Evolutionary conservation across 257 asterid species (phyloP), one percentile per base, ranked within the genome.

Genomic region (Solanum pinnatisectum): DNA sequence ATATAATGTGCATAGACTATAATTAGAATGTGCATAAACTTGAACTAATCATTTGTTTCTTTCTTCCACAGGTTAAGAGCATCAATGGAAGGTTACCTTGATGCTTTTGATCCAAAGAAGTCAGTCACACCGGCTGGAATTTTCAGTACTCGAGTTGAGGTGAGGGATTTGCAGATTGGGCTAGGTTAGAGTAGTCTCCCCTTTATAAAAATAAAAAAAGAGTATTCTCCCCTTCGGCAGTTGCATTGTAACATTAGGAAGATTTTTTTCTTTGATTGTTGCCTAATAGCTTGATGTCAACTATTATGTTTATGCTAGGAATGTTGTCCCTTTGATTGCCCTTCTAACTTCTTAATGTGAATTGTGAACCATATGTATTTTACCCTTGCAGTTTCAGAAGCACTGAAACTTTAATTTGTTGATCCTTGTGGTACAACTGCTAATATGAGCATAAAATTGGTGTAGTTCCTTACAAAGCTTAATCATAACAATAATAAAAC

Each of bases 1-100:
- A 32, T 49, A 18, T 49, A 30, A 46, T 46, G 85, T 30, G 42
- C 25, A 27, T 44, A 16, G 25, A 30, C 68, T 46, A 52, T 52
- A 4, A 18, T 52, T 16, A 52, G 63, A 27, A 49, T 49, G 86
- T 32, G 70, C 39, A 18, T 30, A 18, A 10, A 81, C 85, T 81
- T 46, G 32, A 71, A 33, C 84, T 88, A 82, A 87, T 88, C 85
- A 42, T 79, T 90, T 71, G 37, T 89, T 87, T 89, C 78, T 87
- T 81, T 86, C 65, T 86, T 23, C 79, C 91, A 92, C 94, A 95
- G 98, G 92, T 92, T 96, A 91, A 93, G 99, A 95, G 90, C 95
- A 88, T 95, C 98, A 86, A 95, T 96, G 99, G 95, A 93, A 83
- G 90, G 94, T 86, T 92, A 95, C 90, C 94, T 96, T 72, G 95